Percentiles rank a stretch among this genome's conserved stretches.
phyloP scores from a whole-genome alignment of 495 filamentous ascomycete genomes.

The Trichoderma asperelloides region DNA sequence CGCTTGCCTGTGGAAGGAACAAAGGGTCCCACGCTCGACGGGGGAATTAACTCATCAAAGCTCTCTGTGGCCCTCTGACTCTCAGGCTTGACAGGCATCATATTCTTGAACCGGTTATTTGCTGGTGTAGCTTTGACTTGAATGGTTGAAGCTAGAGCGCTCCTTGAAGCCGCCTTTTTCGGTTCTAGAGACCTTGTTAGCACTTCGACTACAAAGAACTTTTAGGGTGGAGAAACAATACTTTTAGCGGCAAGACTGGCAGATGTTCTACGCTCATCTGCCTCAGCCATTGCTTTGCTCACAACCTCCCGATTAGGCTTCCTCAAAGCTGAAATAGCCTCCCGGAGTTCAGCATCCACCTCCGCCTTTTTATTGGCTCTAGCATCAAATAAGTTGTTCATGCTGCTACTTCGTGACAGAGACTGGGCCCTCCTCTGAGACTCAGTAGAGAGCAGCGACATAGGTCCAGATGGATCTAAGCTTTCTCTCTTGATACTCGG shows the following conservation, averaged over 20 bases:
- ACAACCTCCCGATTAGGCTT: constrained; percentile 80
- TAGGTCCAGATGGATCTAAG: constrained; percentile 16
- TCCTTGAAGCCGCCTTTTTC: constrained; percentile 53
- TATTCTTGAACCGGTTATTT: constrained; percentile 42
- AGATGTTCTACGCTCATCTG: constrained; percentile 50
- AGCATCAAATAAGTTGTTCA: constrained; percentile 33
- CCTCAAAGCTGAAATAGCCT: constrained; percentile 73
- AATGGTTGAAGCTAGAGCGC: constrained; percentile 44
- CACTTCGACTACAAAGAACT: constrained; percentile 2
- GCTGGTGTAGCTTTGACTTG: constrained; percentile 75
- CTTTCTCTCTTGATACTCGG: constrained; percentile 54
- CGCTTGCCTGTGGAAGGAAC: constrained; percentile 30
- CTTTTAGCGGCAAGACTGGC: constrained; percentile 26
- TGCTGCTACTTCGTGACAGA: constrained; percentile 17
- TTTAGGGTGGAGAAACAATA: constrained; percentile 12
- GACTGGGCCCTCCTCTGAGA: constrained; percentile 26
- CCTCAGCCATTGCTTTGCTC: constrained; percentile 61
- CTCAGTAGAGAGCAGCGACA: not conserved
- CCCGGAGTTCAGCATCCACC: constrained; percentile 70
- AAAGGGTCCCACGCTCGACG: constrained; percentile 8
- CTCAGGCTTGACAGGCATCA: constrained; percentile 22
- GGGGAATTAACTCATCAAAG: constrained; percentile 6
- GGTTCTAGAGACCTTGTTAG: constrained; percentile 39
- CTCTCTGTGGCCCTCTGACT: constrained; percentile 13
- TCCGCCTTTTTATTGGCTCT: constrained; percentile 67